Conservation (phyloP, 2,329 filamentous ascomycete genomes). For the Chrysoporthe cubensis region DNA sequence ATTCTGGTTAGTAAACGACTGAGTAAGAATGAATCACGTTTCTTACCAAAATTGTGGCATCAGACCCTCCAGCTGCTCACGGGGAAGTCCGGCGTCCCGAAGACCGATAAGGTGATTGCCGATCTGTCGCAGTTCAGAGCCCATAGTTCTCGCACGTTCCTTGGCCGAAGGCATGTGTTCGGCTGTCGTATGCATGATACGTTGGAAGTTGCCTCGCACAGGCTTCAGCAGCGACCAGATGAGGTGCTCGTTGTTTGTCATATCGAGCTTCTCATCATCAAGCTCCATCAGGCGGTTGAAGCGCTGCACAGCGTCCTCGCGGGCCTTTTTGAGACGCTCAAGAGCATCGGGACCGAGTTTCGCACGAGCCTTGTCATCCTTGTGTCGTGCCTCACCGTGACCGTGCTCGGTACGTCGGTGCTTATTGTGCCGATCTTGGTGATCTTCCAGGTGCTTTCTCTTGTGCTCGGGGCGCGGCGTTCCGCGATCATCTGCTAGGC, state of each 20-base stretch:
- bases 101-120: slow-evolving; percentile 42
- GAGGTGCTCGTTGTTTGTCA: slow-evolving; percentile 40
- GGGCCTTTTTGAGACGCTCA: slow-evolving; percentile 40
- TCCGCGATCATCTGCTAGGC: slow-evolving; percentile 54
- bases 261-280: slow-evolving; percentile 41
- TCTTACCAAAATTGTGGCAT: slow-evolving; percentile 44
- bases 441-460: slow-evolving; percentile 62
- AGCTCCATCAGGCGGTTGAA: slow-evolving; percentile 44
- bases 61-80: slow-evolving; percentile 38
- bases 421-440: slow-evolving; percentile 55
- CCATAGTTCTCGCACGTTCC: slow-evolving; percentile 42
- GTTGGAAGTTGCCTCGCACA: slow-evolving; percentile 42
- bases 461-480: slow-evolving; percentile 60
- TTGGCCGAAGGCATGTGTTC: slow-evolving; percentile 38
- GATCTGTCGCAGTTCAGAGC: slow-evolving; percentile 42
- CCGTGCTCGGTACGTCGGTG: slow-evolving; percentile 55
- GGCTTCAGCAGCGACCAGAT: slow-evolving; percentile 45
- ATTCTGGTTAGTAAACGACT: slow-evolving; percentile 30
- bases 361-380: slow-evolving; percentile 46
- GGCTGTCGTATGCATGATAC: slow-evolving; percentile 41
- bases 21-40: background rate
- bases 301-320: slow-evolving; percentile 41
- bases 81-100: slow-evolving; percentile 37
- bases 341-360: slow-evolving; percentile 41
- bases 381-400: slow-evolving; percentile 43